Evolutionary conservation across 345 rosid species (phyloP).

Genomic region (Salix koriyanagi): DNA sequence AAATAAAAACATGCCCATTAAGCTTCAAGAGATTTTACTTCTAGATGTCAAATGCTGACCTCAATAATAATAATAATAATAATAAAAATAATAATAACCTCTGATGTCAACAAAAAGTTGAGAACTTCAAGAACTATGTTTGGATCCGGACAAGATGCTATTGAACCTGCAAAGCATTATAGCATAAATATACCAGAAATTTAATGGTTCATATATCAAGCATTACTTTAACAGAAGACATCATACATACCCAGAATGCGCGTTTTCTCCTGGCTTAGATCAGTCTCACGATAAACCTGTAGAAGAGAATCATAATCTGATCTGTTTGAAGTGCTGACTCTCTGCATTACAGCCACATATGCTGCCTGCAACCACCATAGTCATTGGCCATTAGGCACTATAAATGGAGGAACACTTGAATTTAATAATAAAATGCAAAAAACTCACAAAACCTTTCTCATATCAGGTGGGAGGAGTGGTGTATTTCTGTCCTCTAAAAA

Average conservation of each 20-base stretch:
- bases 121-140: conserved; percentile 60
- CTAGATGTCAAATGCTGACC: not conserved
- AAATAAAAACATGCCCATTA: conserved; percentile 1
- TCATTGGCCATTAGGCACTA: conserved; percentile 8
- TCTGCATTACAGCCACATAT: conserved; percentile 83
- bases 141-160: conserved; percentile 67
- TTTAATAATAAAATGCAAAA: not conserved
- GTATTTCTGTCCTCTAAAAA: conserved; percentile 76
- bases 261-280: conserved; percentile 93
- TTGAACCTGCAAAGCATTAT: conserved; percentile 47
- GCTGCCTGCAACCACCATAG: conserved; percentile 60
- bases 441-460: conserved; percentile 52
- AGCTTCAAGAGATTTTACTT: not conserved
- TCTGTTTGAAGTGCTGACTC: conserved; percentile 53
- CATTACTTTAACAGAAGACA: not conserved
- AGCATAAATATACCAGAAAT: not conserved
- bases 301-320: conserved; percentile 72
- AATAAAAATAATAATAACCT: conserved; percentile 38
- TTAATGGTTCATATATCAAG: not conserved
- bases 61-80: not conserved
- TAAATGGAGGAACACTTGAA: not conserved
- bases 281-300: conserved; percentile 84
- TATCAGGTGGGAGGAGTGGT: conserved; percentile 78
- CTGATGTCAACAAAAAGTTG: conserved; percentile 63
- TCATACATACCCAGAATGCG: conserved; percentile 61